These are phyloP conservation scores for Bertia moriformis DNA, from an alignment of 2,329 filamentous ascomycete genomes.

Conservation along the genomic window DNA sequence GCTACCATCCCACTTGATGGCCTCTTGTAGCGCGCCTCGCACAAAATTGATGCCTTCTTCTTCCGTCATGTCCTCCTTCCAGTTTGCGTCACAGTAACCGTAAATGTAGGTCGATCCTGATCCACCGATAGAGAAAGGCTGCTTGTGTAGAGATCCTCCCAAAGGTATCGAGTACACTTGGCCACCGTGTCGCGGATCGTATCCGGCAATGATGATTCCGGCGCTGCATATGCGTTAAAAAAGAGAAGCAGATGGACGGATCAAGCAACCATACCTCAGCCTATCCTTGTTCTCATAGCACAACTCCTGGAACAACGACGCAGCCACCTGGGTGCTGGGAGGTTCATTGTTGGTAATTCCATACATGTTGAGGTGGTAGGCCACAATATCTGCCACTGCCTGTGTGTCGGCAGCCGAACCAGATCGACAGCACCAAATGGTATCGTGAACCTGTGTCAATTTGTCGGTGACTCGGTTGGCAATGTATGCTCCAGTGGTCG, in stretches of 20 bases:
- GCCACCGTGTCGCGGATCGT: conserved; percentile 85
- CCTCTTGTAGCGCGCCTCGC: conserved; percentile 77
- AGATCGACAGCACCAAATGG: conserved; percentile 98
- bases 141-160: conserved; percentile 93
- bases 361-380: conserved; percentile 90
- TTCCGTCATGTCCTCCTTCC: conserved; percentile 90
- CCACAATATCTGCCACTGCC: conserved; percentile 92
- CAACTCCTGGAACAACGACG: conserved; percentile 91
- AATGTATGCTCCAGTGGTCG: conserved; percentile 94
- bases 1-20: conserved; percentile 98
- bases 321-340: conserved; percentile 87
- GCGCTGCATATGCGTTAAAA: conserved; percentile 38
- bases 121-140: conserved; percentile 85
- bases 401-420: conserved; percentile 96
- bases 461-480: conserved; percentile 99
- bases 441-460: conserved; percentile 94
- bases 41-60: conserved; percentile 82
- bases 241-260: neutral
- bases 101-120: conserved; percentile 99
- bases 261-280: conserved; percentile 49
- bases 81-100: conserved; percentile 93
- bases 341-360: conserved; percentile 77
- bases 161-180: conserved; percentile 96
- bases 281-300: conserved; percentile 96
- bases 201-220: conserved; percentile 96